Conservation (phyloP, 306 rosid genomes). For the Fragaria nilgerrensis region DNA sequence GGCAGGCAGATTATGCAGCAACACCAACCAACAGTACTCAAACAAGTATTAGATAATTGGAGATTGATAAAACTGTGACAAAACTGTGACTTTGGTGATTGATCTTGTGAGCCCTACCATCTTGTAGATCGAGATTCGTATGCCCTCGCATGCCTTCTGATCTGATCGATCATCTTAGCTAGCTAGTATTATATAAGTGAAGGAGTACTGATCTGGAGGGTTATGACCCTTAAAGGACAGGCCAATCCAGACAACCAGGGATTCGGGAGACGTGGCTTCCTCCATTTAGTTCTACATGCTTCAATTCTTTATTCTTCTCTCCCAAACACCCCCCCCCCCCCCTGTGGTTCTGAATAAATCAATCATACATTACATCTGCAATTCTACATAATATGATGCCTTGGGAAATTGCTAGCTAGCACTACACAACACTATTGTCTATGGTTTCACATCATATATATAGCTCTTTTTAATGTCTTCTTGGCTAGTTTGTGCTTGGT, state of each 20-base stretch:
- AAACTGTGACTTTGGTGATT: not conserved
- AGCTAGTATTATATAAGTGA: not conserved
- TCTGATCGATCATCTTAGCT: not conserved
- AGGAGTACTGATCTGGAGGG: not conserved
- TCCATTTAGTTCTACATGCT: constrained; percentile 3
- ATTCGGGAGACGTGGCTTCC: constrained; percentile 29
- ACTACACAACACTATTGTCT: not conserved
- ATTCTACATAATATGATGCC: not conserved
- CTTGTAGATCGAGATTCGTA: not conserved
- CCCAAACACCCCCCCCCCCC: not conserved
- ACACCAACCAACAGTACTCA: not conserved
- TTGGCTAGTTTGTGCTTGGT: not conserved
- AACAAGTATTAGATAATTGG: not conserved
- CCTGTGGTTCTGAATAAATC: constrained; percentile 18
- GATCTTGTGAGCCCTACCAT: not conserved
- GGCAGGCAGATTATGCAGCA: not conserved
- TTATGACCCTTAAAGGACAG: constrained; percentile 16
- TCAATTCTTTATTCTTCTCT: not conserved
- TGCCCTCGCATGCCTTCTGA: constrained; percentile 26
- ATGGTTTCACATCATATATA: too few relatives aligned
- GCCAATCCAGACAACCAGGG: constrained; percentile 17
- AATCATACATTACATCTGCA: not conserved
- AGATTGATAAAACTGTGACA: not conserved
- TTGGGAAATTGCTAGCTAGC: constrained; percentile 16
- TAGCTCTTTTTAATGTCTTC: not conserved